Conservation (phyloP, 768 basidiomycete species). For the Tubosaeta sp. region DNA sequence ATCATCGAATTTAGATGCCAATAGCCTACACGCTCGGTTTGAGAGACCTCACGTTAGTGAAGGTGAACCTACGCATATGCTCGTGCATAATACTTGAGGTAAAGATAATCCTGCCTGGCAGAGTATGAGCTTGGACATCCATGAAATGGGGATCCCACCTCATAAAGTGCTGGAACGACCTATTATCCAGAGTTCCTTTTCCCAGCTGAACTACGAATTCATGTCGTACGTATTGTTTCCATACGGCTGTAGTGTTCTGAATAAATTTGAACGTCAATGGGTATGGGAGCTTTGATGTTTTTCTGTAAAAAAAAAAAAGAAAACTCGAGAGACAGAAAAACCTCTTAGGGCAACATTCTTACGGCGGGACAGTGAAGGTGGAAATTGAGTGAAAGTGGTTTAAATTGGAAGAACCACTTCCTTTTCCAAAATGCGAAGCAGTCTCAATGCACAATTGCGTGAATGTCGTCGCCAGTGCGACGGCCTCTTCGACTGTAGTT, state of each 20-base stretch:
- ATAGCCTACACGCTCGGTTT: not conserved
- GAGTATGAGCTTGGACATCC: not conserved
- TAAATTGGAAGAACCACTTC: not conserved
- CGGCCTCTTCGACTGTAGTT: not conserved
- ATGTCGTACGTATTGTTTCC: not conserved
- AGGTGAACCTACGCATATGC: not conserved
- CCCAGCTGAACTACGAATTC: not conserved
- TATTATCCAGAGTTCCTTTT: not conserved
- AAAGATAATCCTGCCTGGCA: not conserved
- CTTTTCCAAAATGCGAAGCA: not conserved
- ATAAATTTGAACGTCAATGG: not conserved
- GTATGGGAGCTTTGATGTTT: not conserved
- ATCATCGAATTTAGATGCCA: not conserved
- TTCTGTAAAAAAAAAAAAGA: not conserved
- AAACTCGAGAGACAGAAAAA: not conserved
- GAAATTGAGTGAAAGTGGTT: not conserved
- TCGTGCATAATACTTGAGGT: not conserved
- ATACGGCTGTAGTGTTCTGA: not conserved
- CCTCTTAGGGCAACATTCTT: not conserved
- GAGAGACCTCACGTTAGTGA: not conserved
- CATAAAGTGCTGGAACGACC: not conserved
- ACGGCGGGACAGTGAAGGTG: not conserved
- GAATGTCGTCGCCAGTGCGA: not conserved
- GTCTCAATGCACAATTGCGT: not conserved
- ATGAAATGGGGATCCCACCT: not conserved